Base-by-base conservation (phyloP, 345 rosid genomes). In the Capsella bursapastoris region DNA sequence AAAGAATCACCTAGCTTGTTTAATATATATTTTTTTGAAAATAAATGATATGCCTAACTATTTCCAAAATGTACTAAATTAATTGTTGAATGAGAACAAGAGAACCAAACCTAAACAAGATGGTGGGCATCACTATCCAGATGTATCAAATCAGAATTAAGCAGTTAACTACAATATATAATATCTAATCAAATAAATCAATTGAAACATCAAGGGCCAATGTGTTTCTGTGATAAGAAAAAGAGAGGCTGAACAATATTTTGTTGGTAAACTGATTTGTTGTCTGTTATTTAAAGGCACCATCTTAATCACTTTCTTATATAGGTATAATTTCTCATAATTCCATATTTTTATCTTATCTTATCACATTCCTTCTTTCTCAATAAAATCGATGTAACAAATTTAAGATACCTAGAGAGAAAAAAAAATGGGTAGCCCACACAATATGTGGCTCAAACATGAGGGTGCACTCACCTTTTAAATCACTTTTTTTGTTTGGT, bases 181-280 rank as follows among this genome's bases (percentile, higher is more conserved):
- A 64, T 57, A 83, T 73, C 53, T 38, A 68, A 73, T 75, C 84
- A 74, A 77, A 85, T 48, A 64, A 80, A 75, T 28, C 1, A 66
- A 45, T 66, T 15, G 6, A 51, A 82, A 22, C 77, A 43, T 76
- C 43, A 82, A 74, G 55, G 76, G 71, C 66, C 70, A 68, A 76
- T 76, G 75, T 56, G 70, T 69, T 76, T 76, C 32, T 59, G 22
- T 67, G 63, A 62, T 51, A 31, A 41, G 28, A 52, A 63, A 72
- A 63, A 72, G 51, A 34, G 74, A 76, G 64, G 75, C 64, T 55
- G 37, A 69, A 79, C 74, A 73, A 81, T 80, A 76, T 22, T 22
- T 22, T 22, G 79, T 86, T 75, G 81, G 90, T 82, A 87, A 79
- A 61, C 79, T 82, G 92, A 83, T 88, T 84, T 85, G 86, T 88